Conservation (phyloP, 2,329 filamentous ascomycete genomes). For the Neurospora sp. region DNA sequence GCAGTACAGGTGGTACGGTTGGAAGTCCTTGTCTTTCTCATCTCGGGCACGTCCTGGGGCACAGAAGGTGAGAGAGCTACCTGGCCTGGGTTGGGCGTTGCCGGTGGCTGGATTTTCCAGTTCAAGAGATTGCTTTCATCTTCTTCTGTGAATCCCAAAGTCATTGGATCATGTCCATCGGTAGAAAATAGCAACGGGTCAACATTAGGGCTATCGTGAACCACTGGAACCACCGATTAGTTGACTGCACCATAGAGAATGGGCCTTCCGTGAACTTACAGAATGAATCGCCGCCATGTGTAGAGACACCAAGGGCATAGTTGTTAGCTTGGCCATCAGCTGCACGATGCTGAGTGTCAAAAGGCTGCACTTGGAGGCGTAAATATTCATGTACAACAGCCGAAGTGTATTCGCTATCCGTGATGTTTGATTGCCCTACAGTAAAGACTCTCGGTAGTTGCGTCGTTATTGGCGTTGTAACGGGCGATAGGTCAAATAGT, state of each 20-base stretch:
- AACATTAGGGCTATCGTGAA: neutral
- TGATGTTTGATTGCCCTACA: neutral
- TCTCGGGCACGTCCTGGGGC: neutral
- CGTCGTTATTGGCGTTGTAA: neutral
- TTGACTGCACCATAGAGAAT: neutral
- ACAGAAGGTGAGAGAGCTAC: neutral
- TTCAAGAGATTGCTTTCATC: neutral
- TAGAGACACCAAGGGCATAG: neutral
- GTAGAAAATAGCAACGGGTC: neutral
- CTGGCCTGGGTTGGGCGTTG: neutral
- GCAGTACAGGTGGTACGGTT: neutral
- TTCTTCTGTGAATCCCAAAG: neutral
- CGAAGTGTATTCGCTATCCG: neutral
- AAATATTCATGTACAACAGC: neutral
- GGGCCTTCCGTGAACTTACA: neutral
- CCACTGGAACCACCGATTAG: neutral
- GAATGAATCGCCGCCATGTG: neutral
- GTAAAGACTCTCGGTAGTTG: neutral
- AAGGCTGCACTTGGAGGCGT: neutral
- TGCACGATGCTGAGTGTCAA: neutral
- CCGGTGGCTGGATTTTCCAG: neutral
- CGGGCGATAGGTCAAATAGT: neutral
- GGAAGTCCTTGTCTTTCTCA: neutral
- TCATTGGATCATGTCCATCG: neutral
- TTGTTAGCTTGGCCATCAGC: neutral